These are phyloP conservation scores for Coniophora puteana DNA, from an alignment of 1,284 basidiomycete species.

Conservation along the genomic window DNA sequence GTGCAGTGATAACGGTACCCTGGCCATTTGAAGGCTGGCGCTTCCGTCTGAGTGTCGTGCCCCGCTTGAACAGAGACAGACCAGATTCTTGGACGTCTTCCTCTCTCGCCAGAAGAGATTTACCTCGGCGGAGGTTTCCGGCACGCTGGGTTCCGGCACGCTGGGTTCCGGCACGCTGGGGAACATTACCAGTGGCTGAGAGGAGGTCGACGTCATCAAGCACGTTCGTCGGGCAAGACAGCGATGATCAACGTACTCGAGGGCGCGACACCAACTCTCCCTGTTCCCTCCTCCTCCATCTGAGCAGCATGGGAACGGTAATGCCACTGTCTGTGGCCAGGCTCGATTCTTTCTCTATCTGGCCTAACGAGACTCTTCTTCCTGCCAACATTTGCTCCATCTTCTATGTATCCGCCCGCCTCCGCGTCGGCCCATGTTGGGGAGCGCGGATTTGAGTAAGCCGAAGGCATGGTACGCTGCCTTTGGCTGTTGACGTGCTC, in stretches of 20 bases:
- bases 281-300: slow-evolving; percentile 63
- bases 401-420: slow-evolving; percentile 34
- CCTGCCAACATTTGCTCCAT: slow-evolving; percentile 51
- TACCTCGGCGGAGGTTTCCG: slow-evolving; percentile 78
- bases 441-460: slow-evolving; percentile 52
- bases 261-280: slow-evolving; percentile 67
- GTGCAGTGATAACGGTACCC: slow-evolving; percentile 31
- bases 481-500: slow-evolving; percentile 50
- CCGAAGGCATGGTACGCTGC: slow-evolving; percentile 43
- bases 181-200: slow-evolving; percentile 80
- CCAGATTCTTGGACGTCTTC: slow-evolving; percentile 87
- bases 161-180: slow-evolving; percentile 55
- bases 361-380: slow-evolving; percentile 95
- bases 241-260: slow-evolving; percentile 57
- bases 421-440: slow-evolving; percentile 48
- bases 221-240: slow-evolving; percentile 8
- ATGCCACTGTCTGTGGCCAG: slow-evolving; percentile 92
- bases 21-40: slow-evolving; percentile 43
- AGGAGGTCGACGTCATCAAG: slow-evolving; percentile 8
- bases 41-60: slow-evolving; percentile 72
- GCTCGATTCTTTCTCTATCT: slow-evolving; percentile 96
- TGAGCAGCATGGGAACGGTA: slow-evolving; percentile 89
- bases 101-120: slow-evolving; percentile 83
- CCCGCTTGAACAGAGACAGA: slow-evolving; percentile 81
- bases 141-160: no score